Base-by-base conservation (phyloP, 306 rosid genomes). In the Quercus glauca region DNA sequence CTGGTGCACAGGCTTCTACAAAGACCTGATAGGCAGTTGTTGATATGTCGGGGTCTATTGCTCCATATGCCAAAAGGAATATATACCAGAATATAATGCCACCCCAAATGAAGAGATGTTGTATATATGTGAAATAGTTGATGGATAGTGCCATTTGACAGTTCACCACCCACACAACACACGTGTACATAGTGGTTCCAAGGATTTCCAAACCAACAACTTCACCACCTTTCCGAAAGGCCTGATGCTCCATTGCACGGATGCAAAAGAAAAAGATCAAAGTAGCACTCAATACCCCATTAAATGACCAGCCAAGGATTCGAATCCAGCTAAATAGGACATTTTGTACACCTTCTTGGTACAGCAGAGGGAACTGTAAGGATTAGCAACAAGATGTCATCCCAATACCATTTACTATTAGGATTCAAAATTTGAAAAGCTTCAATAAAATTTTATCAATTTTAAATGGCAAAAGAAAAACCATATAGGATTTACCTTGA, bases 51-150 rank as follows among this genome's bases (percentile, higher is more conserved):
- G 99, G 89, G 71, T 77, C 78, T 19, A 91, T 80, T 78, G 99
- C 99, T 76, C 99, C 99, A 83, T 96, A 96, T 33, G 84, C 93
- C 68, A 96, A 9, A 49, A 90, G 97, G 90, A 93, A 96, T 28
- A 96, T 41, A 55, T 96, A 96, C 99, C 98, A 96, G 41, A 89
- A 79, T 3, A 76, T 10, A 65, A 90, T 82, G 85, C 99, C 80
- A 70, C 99, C 99, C 99, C 99, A 96, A 60, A 96, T 90, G 93
- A 96, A 86, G 76, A 93, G 75, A 75, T 96, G 98, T 53, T 96
- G 99, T 33, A 96, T 81, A 51, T 87, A 90, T 31, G 99, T 90
- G 91, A 96, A 93, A 88, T 93, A 91, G 64, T 73, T 89, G 83
- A 96, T 88, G 29, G 96, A 93, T 31, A 96, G 68, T 33, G 98